Evolutionary conservation across 2,329 filamentous ascomycete genomes (phyloP).

Genomic region (Penicillium olsonii): DNA sequence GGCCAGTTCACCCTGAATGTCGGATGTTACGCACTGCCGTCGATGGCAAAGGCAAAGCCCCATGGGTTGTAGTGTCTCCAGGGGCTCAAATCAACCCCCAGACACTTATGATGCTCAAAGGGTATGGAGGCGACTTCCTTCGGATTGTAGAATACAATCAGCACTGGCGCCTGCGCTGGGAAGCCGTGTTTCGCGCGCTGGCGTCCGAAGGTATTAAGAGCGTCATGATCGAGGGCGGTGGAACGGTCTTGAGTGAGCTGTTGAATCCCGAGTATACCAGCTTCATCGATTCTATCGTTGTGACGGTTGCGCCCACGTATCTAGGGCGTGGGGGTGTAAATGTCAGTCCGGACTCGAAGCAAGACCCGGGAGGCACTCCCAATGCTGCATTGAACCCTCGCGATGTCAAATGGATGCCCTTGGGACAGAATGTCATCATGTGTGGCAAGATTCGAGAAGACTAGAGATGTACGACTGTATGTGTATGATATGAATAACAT

Average conservation of each 20-base stretch:
- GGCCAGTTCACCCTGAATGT: conserved; percentile 61
- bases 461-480: background rate
- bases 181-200: conserved; percentile 61
- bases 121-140: conserved; percentile 50
- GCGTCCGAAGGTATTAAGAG: conserved; percentile 65
- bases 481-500: background rate
- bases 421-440: conserved; percentile 81
- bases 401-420: conserved; percentile 71
- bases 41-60: conserved; percentile 68
- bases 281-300: conserved; percentile 75
- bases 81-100: conserved; percentile 48
- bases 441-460: conserved; percentile 62
- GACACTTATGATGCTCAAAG: conserved; percentile 48
- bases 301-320: conserved; percentile 89
- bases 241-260: conserved; percentile 76
- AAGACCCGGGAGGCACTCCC: conserved; percentile 53
- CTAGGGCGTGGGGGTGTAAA: conserved; percentile 80
- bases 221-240: conserved; percentile 92
- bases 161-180: conserved; percentile 62
- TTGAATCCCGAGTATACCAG: conserved; percentile 62
- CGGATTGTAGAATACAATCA: conserved; percentile 41
- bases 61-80: conserved; percentile 66
- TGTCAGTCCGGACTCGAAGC: conserved; percentile 67
- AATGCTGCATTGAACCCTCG: conserved; percentile 65
- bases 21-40: conserved; percentile 68